Conservation (phyloP, 2,329 filamentous ascomycete genomes). For the Knufia fluminis region DNA sequence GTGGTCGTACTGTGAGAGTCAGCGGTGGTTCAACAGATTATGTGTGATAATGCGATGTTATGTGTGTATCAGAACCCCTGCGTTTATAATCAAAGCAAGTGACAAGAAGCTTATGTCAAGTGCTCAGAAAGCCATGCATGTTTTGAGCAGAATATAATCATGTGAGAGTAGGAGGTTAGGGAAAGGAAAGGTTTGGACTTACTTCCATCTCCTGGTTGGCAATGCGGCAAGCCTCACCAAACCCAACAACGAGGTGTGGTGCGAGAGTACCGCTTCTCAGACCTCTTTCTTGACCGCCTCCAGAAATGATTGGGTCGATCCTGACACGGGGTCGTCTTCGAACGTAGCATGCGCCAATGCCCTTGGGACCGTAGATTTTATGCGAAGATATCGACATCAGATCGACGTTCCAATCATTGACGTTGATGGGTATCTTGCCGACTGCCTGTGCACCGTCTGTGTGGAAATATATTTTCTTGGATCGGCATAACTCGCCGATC, state of each 20-base stretch:
- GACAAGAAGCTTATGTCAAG: constrained; percentile 44
- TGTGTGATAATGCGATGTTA: background rate
- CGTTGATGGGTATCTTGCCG: constrained; percentile 94
- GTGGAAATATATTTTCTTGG: constrained; percentile 95
- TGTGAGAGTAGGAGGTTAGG: constrained; percentile 25
- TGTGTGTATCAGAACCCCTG: constrained; percentile 54
- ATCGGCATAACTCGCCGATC: constrained; percentile 84
- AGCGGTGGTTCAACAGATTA: background rate
- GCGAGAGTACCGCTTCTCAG: constrained; percentile 89
- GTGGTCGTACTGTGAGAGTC: constrained; percentile 66
- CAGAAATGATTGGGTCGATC: constrained; percentile 89
- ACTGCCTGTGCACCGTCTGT: constrained; percentile 94
- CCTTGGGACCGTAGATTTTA: constrained; percentile 98
- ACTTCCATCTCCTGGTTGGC: constrained; percentile 84
- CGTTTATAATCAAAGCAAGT: constrained; percentile 52
- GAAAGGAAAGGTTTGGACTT: constrained; percentile 36
- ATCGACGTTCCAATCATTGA: constrained; percentile 96
- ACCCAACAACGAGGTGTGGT: constrained; percentile 78
- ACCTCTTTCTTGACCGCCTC: constrained; percentile 91
- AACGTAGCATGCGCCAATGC: constrained; percentile 92
- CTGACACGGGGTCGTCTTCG: constrained; percentile 85
- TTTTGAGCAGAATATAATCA: constrained; percentile 69
- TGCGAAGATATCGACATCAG: constrained; percentile 98
- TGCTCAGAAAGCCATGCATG: constrained; percentile 89
- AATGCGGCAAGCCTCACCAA: constrained; percentile 91